A percentile compares a stretch with the other conserved stretches of the same genome.
These are phyloP conservation scores for Nepenthes alata DNA, from an alignment of 179 eudicot genomes.

Conservation along the genomic window DNA sequence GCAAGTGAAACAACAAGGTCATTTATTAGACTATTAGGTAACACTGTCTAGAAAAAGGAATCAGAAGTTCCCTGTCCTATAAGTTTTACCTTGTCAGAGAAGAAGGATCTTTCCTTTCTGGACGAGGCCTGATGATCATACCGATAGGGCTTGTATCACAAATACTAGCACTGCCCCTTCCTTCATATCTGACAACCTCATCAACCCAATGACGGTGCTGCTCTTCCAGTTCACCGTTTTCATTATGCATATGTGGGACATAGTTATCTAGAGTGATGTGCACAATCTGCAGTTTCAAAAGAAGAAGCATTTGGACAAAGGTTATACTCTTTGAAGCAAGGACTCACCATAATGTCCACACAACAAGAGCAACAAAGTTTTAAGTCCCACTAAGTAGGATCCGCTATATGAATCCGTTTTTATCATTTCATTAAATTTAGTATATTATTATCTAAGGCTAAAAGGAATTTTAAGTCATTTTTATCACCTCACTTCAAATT, in stretches of 20 bases:
- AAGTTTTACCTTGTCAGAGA: conserved; percentile 50
- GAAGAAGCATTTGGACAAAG: background rate
- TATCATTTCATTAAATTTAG: too few species aligned
- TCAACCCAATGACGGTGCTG: conserved; percentile 83
- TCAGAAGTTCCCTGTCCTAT: conserved; percentile 1
- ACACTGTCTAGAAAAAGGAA: background rate
- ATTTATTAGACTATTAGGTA: background rate
- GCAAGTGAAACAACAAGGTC: conserved; percentile 2
- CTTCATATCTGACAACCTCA: conserved; percentile 83
- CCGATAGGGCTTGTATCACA: conserved; percentile 36
- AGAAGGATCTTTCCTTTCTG: conserved; percentile 62
- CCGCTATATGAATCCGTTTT: too few species aligned
- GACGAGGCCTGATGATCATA: conserved; percentile 37
- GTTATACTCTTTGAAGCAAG: too few species aligned
- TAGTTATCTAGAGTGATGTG: conserved; percentile 51
- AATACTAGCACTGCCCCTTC: conserved; percentile 33
- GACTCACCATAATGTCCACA: too few species aligned
- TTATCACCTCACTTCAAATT: too few species aligned
- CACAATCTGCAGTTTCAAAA: conserved; percentile 35
- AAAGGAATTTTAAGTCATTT: too few species aligned
- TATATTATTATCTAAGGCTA: too few species aligned
- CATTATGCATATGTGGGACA: conserved; percentile 29
- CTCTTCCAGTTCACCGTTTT: conserved; percentile 42
- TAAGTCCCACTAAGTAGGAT: too few species aligned
- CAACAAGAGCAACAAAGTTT: too few species aligned